Evolutionary conservation across 495 filamentous ascomycete genomes (phyloP).

Genomic region (Penicillium lagena): DNA sequence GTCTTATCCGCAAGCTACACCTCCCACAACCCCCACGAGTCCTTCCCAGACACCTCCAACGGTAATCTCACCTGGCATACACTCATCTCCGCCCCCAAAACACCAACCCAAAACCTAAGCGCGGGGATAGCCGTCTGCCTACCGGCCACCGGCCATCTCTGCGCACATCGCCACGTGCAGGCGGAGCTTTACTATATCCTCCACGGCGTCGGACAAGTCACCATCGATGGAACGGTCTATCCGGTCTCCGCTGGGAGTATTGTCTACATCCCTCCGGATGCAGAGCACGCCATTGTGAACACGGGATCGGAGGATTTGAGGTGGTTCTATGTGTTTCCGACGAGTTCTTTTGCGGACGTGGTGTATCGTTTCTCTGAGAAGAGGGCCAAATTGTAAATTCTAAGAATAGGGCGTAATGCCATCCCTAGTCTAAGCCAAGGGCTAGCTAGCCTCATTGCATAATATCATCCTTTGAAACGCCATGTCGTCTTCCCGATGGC

Average conservation of each 20-base stretch:
- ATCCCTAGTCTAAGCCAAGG: too few relatives aligned
- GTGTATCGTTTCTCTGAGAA: constrained; percentile 19
- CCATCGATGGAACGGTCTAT: constrained; percentile 19
- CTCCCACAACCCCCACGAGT: constrained; percentile 7
- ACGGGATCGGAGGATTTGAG: constrained; percentile 9
- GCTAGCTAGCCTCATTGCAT: too few relatives aligned
- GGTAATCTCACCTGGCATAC: constrained; percentile 29
- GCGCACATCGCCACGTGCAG: constrained; percentile 26
- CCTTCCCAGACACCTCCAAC: constrained; percentile 7
- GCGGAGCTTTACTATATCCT: constrained; percentile 34
- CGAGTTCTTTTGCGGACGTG: constrained; percentile 24
- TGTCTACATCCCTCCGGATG: constrained; percentile 29
- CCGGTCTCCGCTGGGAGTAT: constrained; percentile 15
- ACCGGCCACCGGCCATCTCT: constrained; percentile 17
- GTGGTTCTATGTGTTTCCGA: constrained; percentile 35
- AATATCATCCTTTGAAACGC: too few relatives aligned
- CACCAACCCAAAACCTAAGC: constrained; percentile 17
- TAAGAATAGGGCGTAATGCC: too few relatives aligned
- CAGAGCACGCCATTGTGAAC: constrained; percentile 31
- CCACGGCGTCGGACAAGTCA: constrained; percentile 19
- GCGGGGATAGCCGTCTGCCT: constrained; percentile 28
- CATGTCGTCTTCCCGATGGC: too few relatives aligned
- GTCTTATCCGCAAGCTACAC: constrained; percentile 8
- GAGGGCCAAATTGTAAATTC: constrained; percentile 5
- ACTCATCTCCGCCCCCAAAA: constrained; percentile 22